Percentiles rank a stretch among this genome's conserved stretches.
These are phyloP conservation scores for Saccharomycopsis crataegensis DNA, from an alignment of 1,139 yeast genomes.

Conservation along the genomic window DNA sequence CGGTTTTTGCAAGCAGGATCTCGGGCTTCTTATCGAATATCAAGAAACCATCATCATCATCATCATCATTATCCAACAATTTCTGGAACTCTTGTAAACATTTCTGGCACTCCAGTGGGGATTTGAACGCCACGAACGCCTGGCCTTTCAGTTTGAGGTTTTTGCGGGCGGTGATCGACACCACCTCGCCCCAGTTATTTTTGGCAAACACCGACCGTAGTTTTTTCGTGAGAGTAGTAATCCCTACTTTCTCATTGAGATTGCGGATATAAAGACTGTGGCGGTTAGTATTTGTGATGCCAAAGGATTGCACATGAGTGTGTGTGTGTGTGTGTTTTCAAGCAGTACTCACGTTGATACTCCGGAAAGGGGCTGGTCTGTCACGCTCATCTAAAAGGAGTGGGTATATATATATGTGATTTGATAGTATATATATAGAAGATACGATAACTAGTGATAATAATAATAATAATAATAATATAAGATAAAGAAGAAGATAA, in stretches of 20 bases:
- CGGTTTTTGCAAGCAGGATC: conserved; percentile 34
- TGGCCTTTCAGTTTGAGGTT: conserved; percentile 71
- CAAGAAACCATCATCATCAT: not conserved
- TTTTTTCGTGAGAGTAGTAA: conserved; percentile 37
- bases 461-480: no score
- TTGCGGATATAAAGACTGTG: conserved; percentile 50
- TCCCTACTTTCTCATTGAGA: conserved; percentile 61
- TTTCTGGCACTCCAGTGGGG: conserved; percentile 20
- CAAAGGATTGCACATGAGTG: no score
- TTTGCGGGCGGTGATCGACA: conserved; percentile 52
- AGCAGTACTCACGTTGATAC: no score
- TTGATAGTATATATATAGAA: no score
- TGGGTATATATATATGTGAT: no score
- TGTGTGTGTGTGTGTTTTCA: no score
- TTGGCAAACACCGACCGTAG: not conserved
- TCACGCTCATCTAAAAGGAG: no score
- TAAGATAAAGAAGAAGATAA: not conserved
- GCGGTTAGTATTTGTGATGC: no score
- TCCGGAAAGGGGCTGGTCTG: no score
- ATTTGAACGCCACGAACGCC: conserved; percentile 68
- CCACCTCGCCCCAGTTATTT: conserved; percentile 44
- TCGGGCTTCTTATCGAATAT: conserved; percentile 11
- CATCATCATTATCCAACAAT: not conserved
- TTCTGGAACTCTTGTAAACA: conserved; percentile 1
- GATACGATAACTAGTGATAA: no score